A percentile compares a stretch with the other conserved stretches of the same genome.
Evolutionary conservation across 768 basidiomycete species (phyloP).

Genomic region (Amanita exitialis): DNA sequence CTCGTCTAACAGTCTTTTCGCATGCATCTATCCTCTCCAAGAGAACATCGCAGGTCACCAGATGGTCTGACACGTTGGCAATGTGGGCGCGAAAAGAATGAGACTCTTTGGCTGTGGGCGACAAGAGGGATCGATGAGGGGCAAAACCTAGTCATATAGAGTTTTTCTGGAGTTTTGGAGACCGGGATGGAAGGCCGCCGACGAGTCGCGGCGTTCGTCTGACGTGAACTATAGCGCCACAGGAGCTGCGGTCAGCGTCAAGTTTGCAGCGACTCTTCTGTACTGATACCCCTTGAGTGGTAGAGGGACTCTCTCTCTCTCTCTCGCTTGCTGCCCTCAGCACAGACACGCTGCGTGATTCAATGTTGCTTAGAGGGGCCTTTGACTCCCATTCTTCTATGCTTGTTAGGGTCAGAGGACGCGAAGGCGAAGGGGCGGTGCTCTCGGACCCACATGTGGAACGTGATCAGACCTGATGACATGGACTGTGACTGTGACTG

Average conservation of each 20-base stretch:
- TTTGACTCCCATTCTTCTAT: constrained; percentile 91
- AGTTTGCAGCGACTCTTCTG: neutral
- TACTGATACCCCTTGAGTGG: constrained; percentile 66
- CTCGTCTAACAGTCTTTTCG: too few species aligned
- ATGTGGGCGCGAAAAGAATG: constrained; percentile 87
- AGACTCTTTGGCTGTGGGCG: constrained; percentile 87
- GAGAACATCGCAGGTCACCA: constrained; percentile 69
- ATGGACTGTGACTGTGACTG: too few species aligned
- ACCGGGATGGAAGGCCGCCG: constrained; percentile 32
- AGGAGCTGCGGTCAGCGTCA: constrained; percentile 6
- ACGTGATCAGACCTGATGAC: neutral
- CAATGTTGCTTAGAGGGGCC: constrained; percentile 64
- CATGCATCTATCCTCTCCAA: constrained; percentile 61
- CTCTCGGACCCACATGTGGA: constrained; percentile 1
- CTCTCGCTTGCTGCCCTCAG: constrained; percentile 57
- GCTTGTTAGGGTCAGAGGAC: constrained; percentile 30
- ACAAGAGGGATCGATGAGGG: constrained; percentile 81
- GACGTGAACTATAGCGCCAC: constrained; percentile 20
- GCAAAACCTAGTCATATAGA: constrained; percentile 97
- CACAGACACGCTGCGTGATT: constrained; percentile 52
- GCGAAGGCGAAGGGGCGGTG: constrained; percentile 9
- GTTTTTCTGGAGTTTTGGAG: constrained; percentile 81
- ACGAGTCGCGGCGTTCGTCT: constrained; percentile 19
- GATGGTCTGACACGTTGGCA: constrained; percentile 61
- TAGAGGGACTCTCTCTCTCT: constrained; percentile 44